phyloP scores from a whole-genome alignment of 2,329 filamentous ascomycete species.

The Ascochyta rabiei region DNA sequence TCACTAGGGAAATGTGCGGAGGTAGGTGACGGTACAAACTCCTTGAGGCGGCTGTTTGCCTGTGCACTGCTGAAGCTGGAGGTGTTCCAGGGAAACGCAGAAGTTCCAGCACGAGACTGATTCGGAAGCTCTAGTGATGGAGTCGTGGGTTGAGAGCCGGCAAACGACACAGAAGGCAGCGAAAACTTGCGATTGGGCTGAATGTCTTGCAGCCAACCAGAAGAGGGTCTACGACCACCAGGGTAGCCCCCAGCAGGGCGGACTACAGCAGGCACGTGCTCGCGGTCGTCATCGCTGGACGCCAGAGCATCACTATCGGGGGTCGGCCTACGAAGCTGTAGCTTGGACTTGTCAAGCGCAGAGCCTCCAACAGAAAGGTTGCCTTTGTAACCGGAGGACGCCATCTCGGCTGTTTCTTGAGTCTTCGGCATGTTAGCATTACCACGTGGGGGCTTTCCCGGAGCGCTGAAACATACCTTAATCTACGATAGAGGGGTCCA shows the following conservation, averaged over 20 bases:
- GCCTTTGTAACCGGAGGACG: constrained; percentile 35
- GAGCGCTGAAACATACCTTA: background rate
- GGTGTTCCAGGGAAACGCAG: constrained; percentile 54
- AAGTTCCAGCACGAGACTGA: constrained; percentile 48
- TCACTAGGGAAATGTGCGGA: constrained; percentile 33
- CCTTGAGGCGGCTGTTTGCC: constrained; percentile 37
- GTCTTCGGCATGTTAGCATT: background rate
- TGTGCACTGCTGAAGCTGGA: constrained; percentile 37
- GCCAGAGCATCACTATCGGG: constrained; percentile 93
- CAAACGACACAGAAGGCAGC: constrained; percentile 71
- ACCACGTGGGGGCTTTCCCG: background rate
- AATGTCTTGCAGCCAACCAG: constrained; percentile 81
- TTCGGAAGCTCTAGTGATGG: constrained; percentile 69
- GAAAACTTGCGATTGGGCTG: constrained; percentile 73
- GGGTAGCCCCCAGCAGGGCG: constrained; percentile 31
- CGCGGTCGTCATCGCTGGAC: constrained; percentile 90
- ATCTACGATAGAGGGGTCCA: background rate
- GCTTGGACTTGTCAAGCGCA: constrained; percentile 70
- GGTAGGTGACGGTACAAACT: constrained; percentile 44
- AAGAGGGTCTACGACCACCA: constrained; percentile 39
- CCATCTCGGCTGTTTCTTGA: constrained; percentile 29
- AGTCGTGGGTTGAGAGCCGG: constrained; percentile 79
- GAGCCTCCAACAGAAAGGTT: constrained; percentile 36
- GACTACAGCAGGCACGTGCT: constrained; percentile 53
- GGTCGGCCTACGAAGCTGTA: constrained; percentile 75